Conservation (phyloP, 169 alveolate genomes). For the Plasmodium adleri region DNA sequence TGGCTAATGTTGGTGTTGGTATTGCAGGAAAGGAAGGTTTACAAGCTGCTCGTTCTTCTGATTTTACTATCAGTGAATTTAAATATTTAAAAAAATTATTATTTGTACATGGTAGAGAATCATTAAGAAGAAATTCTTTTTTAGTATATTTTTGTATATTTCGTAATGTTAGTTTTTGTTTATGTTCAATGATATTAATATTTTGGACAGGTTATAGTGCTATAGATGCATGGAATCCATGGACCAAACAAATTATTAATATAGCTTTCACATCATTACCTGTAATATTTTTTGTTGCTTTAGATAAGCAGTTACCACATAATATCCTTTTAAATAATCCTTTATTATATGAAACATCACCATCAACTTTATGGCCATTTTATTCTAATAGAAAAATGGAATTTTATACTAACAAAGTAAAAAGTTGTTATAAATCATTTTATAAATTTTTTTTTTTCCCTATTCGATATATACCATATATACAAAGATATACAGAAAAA, state of each 20-base stretch:
- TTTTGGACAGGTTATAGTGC: constrained; percentile 85
- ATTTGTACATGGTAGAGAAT: constrained; percentile 91
- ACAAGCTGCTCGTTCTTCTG: constrained; percentile 94
- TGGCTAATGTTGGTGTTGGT: constrained; percentile 99
- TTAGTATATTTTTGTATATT: constrained; percentile 86
- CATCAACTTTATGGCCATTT: constrained; percentile 82
- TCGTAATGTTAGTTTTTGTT: constrained; percentile 82
- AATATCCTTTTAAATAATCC: constrained; percentile 82
- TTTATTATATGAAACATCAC: constrained; percentile 81
- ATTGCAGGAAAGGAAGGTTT: constrained; percentile 97
- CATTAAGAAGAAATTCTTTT: constrained; percentile 87
- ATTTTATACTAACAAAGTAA: constrained; percentile 50
- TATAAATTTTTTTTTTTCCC: constrained; percentile 25
- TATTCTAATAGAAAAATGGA: constrained; percentile 29
- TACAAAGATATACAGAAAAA: constrained; percentile 28
- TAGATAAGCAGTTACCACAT: constrained; percentile 88
- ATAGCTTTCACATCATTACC: constrained; percentile 85
- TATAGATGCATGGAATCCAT: constrained; percentile 84
- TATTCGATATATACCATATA: constrained; percentile 41
- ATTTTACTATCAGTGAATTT: constrained; percentile 92
- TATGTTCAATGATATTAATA: constrained; percentile 79
- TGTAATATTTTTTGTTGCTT: constrained; percentile 83
- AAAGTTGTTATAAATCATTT: constrained; percentile 27
- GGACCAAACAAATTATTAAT: constrained; percentile 87
- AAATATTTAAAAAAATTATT: constrained; percentile 88